These are phyloP conservation scores for Mimosa bimucronata DNA, from an alignment of 306 rosid genomes.

Conservation along the genomic window DNA sequence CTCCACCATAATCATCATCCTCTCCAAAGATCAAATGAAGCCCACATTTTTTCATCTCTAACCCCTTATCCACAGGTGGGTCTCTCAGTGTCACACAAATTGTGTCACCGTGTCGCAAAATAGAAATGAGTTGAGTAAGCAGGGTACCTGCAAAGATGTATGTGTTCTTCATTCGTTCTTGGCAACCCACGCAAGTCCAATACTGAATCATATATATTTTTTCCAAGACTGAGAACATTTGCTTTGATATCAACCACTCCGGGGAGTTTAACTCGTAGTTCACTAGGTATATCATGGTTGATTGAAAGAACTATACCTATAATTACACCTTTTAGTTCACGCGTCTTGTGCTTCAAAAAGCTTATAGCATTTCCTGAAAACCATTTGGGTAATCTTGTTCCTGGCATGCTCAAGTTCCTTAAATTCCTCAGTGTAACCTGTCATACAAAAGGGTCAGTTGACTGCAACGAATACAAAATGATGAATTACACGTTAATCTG, in stretches of 20 bases:
- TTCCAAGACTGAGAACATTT: constrained; percentile 43
- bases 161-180: constrained; percentile 47
- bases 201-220: constrained; percentile 24
- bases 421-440: constrained; percentile 62
- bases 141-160: constrained; percentile 53
- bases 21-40: constrained; percentile 56
- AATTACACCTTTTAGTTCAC: constrained; percentile 45
- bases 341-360: constrained; percentile 49
- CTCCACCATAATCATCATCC: constrained; percentile 72
- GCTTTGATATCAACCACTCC: constrained; percentile 48
- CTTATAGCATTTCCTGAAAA: constrained; percentile 44
- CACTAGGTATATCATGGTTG: constrained; percentile 39
- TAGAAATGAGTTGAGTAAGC: constrained; percentile 32
- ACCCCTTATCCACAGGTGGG: constrained; percentile 48
- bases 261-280: constrained; percentile 27
- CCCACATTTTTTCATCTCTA: constrained; percentile 60
- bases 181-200: constrained; percentile 56
- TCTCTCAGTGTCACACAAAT: constrained; percentile 39
- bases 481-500: background rate
- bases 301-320: constrained; percentile 57
- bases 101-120: constrained; percentile 46
- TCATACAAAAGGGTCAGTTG: background rate
- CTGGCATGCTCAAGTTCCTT: constrained; percentile 61
- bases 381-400: constrained; percentile 64
- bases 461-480: background rate